These are phyloP conservation scores for Claviceps quebecensis DNA, from an alignment of 2,329 filamentous ascomycete genomes.

Conservation along the genomic window DNA sequence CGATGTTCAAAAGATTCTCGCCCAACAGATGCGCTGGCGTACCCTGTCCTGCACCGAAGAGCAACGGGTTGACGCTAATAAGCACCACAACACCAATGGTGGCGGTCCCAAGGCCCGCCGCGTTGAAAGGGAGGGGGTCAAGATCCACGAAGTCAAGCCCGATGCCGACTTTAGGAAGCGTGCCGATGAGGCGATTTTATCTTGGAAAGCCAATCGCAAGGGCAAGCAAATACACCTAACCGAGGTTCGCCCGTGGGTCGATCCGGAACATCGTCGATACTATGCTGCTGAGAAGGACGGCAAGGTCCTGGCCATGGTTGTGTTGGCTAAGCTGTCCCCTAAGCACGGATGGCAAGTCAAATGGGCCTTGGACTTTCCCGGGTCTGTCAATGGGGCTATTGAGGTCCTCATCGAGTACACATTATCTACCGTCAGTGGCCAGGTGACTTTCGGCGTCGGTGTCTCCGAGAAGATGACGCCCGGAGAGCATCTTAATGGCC, in stretches of 20 bases:
- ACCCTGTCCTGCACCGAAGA: conserved; percentile 80
- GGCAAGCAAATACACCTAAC: conserved; percentile 81
- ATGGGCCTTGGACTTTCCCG: conserved; percentile 88
- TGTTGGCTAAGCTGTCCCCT: conserved; percentile 68
- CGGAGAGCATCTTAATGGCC: conserved; percentile 67
- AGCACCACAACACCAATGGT: conserved; percentile 41
- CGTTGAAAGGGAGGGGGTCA: conserved; percentile 71
- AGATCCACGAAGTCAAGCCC: conserved; percentile 58
- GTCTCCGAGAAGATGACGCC: conserved; percentile 61
- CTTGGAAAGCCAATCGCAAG: conserved; percentile 70
- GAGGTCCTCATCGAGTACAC: conserved; percentile 67
- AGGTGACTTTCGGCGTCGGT: conserved; percentile 77
- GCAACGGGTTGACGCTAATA: conserved; percentile 69
- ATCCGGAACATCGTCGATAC: conserved; percentile 71
- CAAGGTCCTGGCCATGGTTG: conserved; percentile 61
- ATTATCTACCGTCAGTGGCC: conserved; percentile 35
- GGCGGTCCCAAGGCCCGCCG: conserved; percentile 64
- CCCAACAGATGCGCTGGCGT: conserved; percentile 70
- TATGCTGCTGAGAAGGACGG: conserved; percentile 67
- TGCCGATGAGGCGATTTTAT: conserved; percentile 57
- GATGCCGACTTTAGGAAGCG: conserved; percentile 56
- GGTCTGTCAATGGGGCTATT: conserved; percentile 72
- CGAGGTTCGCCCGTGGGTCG: conserved; percentile 78
- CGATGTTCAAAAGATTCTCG: conserved; percentile 68
- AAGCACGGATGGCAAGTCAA: conserved; percentile 86